These are phyloP conservation scores for Tagetes patula DNA, from an alignment of 129 eudicot species.

Conservation along the genomic window DNA sequence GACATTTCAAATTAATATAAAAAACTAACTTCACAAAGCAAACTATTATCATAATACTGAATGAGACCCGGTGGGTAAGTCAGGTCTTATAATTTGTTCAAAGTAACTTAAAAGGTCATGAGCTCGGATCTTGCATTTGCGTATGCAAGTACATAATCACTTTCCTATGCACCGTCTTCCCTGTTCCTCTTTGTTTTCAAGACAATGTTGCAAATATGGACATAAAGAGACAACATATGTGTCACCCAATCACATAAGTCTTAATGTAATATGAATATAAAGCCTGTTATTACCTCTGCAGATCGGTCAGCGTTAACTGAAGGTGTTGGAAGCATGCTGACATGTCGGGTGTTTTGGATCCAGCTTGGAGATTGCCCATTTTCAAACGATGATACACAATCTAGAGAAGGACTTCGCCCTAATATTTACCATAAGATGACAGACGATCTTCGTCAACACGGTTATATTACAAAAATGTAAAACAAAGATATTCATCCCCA, in stretches of 20 bases:
- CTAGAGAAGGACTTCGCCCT: slow-evolving; percentile 59
- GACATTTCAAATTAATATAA: background rate
- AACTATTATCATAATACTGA: slow-evolving; percentile 2
- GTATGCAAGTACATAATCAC: slow-evolving; percentile 7
- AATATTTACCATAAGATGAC: slow-evolving; percentile 10
- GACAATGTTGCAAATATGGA: background rate
- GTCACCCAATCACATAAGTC: background rate
- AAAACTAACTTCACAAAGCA: slow-evolving; percentile 1
- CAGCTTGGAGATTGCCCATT: slow-evolving; percentile 46
- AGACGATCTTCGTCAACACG: background rate
- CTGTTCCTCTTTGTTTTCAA: background rate
- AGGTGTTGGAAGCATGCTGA: slow-evolving; percentile 63
- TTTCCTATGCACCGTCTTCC: background rate
- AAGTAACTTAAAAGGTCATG: background rate
- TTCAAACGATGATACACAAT: slow-evolving; percentile 40
- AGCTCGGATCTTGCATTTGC: background rate
- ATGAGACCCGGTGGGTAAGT: background rate
- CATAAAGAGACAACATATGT: background rate
- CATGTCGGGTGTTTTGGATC: slow-evolving; percentile 37
- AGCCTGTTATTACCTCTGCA: slow-evolving; percentile 52
- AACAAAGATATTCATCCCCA: slow-evolving; percentile 12
- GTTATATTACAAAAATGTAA: background rate
- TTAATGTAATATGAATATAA: background rate
- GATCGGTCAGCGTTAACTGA: slow-evolving; percentile 39
- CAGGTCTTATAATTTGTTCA: background rate